Evolutionary conservation across 2,329 filamentous ascomycete species (phyloP).

Genomic region (Fusarium illudens): DNA sequence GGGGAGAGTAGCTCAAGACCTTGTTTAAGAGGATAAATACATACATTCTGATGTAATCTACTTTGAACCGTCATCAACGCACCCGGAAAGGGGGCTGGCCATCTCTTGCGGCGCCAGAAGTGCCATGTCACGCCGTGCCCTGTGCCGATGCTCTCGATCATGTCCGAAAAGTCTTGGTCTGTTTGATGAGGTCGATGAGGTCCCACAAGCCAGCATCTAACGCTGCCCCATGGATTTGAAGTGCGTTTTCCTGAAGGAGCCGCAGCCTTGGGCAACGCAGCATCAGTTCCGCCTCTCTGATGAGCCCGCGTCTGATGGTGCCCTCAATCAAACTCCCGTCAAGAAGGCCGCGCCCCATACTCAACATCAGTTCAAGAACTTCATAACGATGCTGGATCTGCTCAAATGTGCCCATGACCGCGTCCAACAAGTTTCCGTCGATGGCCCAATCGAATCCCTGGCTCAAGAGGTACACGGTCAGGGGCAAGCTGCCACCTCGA

Average conservation of each 20-base stretch:
- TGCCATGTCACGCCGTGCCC: background rate
- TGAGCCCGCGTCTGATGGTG: background rate
- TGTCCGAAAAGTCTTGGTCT: background rate
- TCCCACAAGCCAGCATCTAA: background rate
- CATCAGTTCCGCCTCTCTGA: background rate
- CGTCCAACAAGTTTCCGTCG: background rate
- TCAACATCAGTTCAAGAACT: background rate
- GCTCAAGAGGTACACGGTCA: background rate
- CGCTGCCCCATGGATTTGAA: background rate
- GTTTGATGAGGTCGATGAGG: background rate
- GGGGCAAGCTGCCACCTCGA: background rate
- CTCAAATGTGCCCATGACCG: too few species aligned
- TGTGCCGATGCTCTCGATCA: background rate
- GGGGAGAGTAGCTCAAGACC: background rate
- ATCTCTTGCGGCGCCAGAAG: background rate
- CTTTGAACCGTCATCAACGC: background rate
- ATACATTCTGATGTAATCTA: background rate
- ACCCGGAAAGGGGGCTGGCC: too few species aligned
- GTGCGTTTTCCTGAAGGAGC: background rate
- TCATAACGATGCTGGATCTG: background rate
- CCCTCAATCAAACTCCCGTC: background rate
- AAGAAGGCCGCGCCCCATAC: background rate
- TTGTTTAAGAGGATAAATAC: background rate
- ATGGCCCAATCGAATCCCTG: background rate
- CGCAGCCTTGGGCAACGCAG: background rate